Conservation (phyloP, 2,329 filamentous ascomycete genomes). For the Botrytis deweyae region DNA sequence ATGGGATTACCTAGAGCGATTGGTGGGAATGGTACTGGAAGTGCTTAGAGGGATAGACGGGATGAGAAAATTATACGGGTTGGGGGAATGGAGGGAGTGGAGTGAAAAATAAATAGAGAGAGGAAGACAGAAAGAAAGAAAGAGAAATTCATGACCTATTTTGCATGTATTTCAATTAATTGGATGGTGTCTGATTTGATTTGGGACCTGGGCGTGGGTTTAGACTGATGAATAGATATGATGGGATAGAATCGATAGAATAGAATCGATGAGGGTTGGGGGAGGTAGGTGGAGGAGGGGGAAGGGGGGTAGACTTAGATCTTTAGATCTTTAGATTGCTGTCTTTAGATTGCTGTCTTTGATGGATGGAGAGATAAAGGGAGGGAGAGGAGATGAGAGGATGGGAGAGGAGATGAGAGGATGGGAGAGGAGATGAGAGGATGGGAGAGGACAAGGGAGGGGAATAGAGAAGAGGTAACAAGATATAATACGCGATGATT, state of each 20-base stretch:
- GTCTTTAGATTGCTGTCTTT: background rate
- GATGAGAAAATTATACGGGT: background rate
- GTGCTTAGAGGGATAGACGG: background rate
- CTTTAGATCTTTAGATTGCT: background rate
- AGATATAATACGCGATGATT: no score
- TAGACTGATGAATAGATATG: constrained; percentile 6
- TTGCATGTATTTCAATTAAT: background rate
- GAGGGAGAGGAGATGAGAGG: no score
- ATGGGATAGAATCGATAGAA: background rate
- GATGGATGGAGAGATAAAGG: no score
- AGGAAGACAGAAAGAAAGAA: no score
- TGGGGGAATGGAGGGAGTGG: background rate
- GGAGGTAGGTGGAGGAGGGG: fast-evolving
- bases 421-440: no score
- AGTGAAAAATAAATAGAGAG: background rate
- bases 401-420: background rate
- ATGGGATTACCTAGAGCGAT: constrained; percentile 33
- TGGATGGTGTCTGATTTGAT: background rate
- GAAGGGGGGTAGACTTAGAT: background rate
- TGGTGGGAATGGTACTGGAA: constrained; percentile 30
- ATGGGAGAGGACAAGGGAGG: background rate
- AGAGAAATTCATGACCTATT: background rate
- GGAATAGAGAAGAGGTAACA: no score
- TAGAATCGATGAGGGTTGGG: background rate
- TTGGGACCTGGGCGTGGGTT: background rate